Evolutionary conservation across 2,329 filamentous ascomycete genomes (phyloP), one percentile per base, ranked within the genome.

Genomic region (Juglanconis juglandina): DNA sequence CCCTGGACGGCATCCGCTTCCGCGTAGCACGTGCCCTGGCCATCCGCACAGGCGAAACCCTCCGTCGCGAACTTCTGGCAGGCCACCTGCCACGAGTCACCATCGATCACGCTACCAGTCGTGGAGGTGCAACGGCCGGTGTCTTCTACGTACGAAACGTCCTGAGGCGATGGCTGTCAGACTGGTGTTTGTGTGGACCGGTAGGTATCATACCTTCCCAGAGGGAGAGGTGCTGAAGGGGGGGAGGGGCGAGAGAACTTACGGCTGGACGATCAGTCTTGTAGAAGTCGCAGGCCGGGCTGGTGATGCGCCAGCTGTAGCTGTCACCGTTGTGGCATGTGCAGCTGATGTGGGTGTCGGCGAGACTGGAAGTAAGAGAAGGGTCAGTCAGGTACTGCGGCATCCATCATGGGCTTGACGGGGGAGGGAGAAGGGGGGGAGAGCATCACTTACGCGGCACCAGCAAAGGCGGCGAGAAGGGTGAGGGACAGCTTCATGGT

Each of bases 281-380:
- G 58, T 67, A 67, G 9, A 61, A 48, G 42, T 58, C 53, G 53
- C 66, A 67, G 3, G 66, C 65, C 34, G 65, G 62, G 51, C n/a
- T 39, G 50, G 62, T 65, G 56, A 67, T 66, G 49, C 66, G 64
- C 65, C 65, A 67, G 61, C 66, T 67, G 61, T 65, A 67, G 61
- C 65, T 62, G 46, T 66, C 62, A 54, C 66, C 65, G 60, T 67
- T 67, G 64, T 63, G 42, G 61, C 65, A 67, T 9, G 58, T 53
- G 53, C 66, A 67, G 63, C 46, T 65, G 32, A 56, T 54, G 56
- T 70, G 67, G 9, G 66, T 55, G 50, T 69, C 48, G 47, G 69
- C 69, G 9, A 67, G 32, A 2, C 64, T 68, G 24, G 10, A 37
- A 8, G 10, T 4, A 10, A 11, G 9, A 4, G n/a, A 11, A 4